Conservation (phyloP, 306 rosid species). For the Alnus glutinosa region DNA sequence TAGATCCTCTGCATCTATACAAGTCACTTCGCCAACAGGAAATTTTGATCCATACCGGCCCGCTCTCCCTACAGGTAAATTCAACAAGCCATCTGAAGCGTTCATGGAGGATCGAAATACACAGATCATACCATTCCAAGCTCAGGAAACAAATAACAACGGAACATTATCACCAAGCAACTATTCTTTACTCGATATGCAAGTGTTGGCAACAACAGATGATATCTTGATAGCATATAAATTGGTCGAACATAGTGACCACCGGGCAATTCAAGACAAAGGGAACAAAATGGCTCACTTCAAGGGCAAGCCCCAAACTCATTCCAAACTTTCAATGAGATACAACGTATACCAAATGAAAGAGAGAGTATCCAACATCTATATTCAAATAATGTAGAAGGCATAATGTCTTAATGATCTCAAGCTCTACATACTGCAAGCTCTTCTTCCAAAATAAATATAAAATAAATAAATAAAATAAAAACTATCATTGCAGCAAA, state of each 20-base stretch:
- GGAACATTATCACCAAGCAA: not conserved
- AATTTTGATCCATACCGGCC: slow-evolving; percentile 90
- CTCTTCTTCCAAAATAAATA: not conserved
- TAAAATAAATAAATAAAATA: not conserved
- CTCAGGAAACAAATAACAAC: not conserved
- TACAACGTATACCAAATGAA: not conserved
- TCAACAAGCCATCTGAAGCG: slow-evolving; percentile 28
- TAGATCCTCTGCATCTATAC: slow-evolving; percentile 60
- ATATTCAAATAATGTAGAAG: not conserved
- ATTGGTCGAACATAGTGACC: not conserved
- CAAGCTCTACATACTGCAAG: not conserved
- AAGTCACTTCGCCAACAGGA: slow-evolving; percentile 89
- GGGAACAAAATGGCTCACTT: not conserved
- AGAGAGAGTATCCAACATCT: not conserved
- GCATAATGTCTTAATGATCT: not conserved
- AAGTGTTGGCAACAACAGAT: not conserved
- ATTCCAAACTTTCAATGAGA: not conserved
- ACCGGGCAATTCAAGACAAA: not conserved
- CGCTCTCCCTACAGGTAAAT: slow-evolving; percentile 80
- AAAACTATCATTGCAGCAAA: not conserved
- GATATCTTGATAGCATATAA: not conserved
- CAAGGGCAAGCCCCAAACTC: not conserved
- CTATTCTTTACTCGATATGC: not conserved
- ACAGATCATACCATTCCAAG: not conserved
- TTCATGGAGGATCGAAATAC: slow-evolving; percentile 13